Evolutionary conservation across 2,329 filamentous ascomycete genomes (phyloP), one percentile per base, ranked within the genome.

Genomic region (Trichophyton mentagrophytes): DNA sequence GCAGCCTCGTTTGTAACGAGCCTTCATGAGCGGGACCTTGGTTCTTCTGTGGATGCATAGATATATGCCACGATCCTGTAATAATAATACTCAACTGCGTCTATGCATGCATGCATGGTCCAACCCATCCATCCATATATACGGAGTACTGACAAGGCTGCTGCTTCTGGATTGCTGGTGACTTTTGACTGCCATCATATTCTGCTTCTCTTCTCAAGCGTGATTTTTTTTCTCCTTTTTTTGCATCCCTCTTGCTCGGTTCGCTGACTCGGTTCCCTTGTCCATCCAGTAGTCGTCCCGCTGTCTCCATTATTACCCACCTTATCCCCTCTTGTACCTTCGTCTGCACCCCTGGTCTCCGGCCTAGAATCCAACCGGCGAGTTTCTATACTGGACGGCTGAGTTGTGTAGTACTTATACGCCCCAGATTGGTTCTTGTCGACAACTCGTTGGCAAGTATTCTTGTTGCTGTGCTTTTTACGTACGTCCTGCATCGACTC

Each of bases 21-120:
- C 40, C 40, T 44, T n/a, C 13, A n/a, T 44, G n/a, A 17, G 15
- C 25, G 20, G 46, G 46, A 13, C 22, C 47, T 33, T 55, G 49
- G 5, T 55, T 27, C 22, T 20, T 33, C 30, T 55, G 49, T 55
- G 49, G 49, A 55, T 55, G 49, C 49, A 55, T 27, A 15, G 49
- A 33, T 55, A 55, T 55, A 55, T 55, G 49, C 30, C 49, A 55
- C 33, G 49, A 55, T 55, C 30, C 49, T 20, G 49, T 55, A 55
- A 55, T 55, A n/a, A 36, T 55, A 33, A 55, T 55, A 33, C 49
- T 55, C 49, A 36, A 55, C 49, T 36, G 49, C 49, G 49, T 55
- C 49, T 55, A 55, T 55, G 49, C 30, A 55, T 55, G 49, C 30
- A 55, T 55, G 49, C 30, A 55, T 33, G 46, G 22, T 49, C 46